Evolutionary conservation across 345 rosid genomes (phyloP).

Genomic region (Moringa oleifera): DNA sequence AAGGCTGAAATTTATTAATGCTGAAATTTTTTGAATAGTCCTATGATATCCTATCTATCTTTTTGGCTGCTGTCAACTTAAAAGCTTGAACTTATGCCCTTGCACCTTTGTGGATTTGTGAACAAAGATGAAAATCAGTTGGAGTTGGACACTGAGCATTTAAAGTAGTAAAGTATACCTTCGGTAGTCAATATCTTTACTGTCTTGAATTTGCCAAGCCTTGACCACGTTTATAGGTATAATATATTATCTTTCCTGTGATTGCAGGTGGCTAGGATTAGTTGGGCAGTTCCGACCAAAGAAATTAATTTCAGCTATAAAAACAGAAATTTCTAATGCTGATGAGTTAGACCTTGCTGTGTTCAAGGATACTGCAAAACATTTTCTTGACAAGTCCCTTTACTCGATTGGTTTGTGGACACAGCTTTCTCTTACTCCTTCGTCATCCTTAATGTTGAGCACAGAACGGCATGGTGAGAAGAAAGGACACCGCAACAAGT

Average conservation of each 20-base stretch:
- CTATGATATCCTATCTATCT: not conserved
- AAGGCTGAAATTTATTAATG: not conserved
- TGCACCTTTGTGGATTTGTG: not conserved
- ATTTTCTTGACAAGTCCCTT: conserved; percentile 64
- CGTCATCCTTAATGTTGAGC: conserved; percentile 43
- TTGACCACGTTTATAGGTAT: not conserved
- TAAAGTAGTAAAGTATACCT: not conserved
- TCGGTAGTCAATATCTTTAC: no score
- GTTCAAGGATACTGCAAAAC: conserved; percentile 51
- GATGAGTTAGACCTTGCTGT: conserved; percentile 48
- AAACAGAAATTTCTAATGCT: conserved; percentile 39
- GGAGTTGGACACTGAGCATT: not conserved
- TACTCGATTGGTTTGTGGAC: conserved; percentile 59
- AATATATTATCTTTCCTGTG: not conserved
- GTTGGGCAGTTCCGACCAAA: conserved; percentile 75
- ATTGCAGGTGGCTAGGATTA: conserved; percentile 67
- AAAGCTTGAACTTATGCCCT: not conserved
- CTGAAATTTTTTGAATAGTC: not conserved
- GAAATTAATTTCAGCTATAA: conserved; percentile 61
- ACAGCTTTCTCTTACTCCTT: conserved; percentile 45
- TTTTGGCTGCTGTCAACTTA: no score
- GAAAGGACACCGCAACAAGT: conserved; percentile 45
- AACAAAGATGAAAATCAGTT: not conserved
- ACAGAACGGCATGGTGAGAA: conserved; percentile 59
- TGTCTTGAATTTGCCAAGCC: no score